phyloP scores from a whole-genome alignment of 495 filamentous ascomycete species.

The Halenospora varia region DNA sequence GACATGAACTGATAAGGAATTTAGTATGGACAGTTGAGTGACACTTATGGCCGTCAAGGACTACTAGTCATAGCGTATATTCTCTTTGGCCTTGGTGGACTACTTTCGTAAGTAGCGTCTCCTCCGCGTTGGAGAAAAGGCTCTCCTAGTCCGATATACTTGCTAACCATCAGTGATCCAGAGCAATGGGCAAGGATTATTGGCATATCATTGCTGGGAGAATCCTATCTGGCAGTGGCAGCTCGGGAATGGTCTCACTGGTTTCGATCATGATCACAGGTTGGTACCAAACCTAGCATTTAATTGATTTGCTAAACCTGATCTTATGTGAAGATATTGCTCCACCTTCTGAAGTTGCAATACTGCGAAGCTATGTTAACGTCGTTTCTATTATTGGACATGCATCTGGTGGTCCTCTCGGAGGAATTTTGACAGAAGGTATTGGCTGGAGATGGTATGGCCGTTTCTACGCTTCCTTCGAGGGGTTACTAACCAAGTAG shows the following conservation, averaged over 20 bases:
- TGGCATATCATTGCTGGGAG: slow-evolving; percentile 55
- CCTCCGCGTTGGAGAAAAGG: not conserved
- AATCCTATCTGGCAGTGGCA: slow-evolving; percentile 53
- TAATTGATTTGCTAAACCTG: slow-evolving; percentile 1
- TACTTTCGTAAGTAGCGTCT: slow-evolving; percentile 30
- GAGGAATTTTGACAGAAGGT: slow-evolving; percentile 60
- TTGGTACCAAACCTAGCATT: slow-evolving; percentile 21
- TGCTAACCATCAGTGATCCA: slow-evolving; percentile 20
- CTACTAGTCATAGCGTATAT: slow-evolving; percentile 58
- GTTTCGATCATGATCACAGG: slow-evolving; percentile 60
- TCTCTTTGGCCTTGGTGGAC: slow-evolving; percentile 30
- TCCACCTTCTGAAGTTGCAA: slow-evolving; percentile 56
- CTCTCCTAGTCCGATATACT: not conserved
- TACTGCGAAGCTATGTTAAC: slow-evolving; percentile 64
- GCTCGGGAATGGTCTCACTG: slow-evolving; percentile 52
- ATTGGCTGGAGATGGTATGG: slow-evolving; percentile 64
- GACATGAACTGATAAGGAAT: slow-evolving; percentile 17
- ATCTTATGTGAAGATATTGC: slow-evolving; percentile 45
- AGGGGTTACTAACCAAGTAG: slow-evolving; percentile 10
- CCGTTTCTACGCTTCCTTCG: not conserved
- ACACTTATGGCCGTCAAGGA: slow-evolving; percentile 78
- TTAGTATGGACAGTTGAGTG: slow-evolving; percentile 66
- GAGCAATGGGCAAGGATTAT: slow-evolving; percentile 48
- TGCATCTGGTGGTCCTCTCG: slow-evolving; percentile 58
- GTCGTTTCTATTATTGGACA: slow-evolving; percentile 58